Base-by-base conservation (phyloP, 306 rosid genomes). In the Casuarina glauca region DNA sequence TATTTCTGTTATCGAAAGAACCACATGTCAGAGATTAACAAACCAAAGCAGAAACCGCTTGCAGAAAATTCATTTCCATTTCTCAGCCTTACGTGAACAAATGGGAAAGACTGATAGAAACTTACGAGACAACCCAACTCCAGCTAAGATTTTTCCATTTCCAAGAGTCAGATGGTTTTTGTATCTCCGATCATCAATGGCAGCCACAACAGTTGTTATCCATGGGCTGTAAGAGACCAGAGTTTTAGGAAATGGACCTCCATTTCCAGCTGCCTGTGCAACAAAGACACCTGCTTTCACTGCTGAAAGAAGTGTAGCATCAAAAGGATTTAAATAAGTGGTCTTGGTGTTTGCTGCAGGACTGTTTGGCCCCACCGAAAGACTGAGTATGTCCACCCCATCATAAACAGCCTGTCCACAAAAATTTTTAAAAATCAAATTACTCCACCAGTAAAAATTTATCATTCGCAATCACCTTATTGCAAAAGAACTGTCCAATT, bases 251-350 rank as follows among this genome's bases (percentile, higher is more conserved):
- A 90, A 96, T 55, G 99, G 99, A 49, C 99, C 99, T 46, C 99
- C 99, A 83, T 96, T 96, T 83, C 99, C 99, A 76, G 98, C 99
- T 36, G 99, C 99, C 87, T 96, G 99, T 53, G 94, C 99, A 45
- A 96, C 98, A 90, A 96, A 96, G 76, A 96, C 96, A 45, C 99
- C 99, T 60, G 99, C 99, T 84, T 93, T 96, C 89, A 96, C 99
- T 48, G 99, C 99, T 72, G 97, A 89, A 80, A 96, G 98, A 91
- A 96, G 99, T 66, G 99, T 93, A 19, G 92, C 99, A 89, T 96
- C 99, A 80, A 96, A 96, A 68, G 99, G 99, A 82, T 93, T 96
- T 82, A 96, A 84, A 83, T 76, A 96, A 11, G 96, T 93, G 78
- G 88, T 91, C 89, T 88, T 93, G 53, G 96, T 91, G 67, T 90